Percentiles rank a stretch among this genome's conserved stretches.
These are phyloP conservation scores for Leptosphaerulina australis DNA, from an alignment of 2,329 filamentous ascomycete genomes.

Conservation along the genomic window DNA sequence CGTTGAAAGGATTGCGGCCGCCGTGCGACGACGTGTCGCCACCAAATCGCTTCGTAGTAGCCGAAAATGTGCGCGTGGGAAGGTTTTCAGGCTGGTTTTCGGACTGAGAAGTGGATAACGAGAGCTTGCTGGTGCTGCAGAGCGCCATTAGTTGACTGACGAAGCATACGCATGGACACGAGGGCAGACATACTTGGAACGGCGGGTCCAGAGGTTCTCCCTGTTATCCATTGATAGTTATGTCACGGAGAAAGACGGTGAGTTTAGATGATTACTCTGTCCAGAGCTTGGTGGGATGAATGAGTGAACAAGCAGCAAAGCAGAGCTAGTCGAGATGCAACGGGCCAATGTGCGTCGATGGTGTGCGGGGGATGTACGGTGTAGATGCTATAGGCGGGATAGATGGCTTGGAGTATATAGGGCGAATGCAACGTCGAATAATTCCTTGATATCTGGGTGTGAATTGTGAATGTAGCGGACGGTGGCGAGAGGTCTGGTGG, in stretches of 20 bases:
- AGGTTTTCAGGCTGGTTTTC: conserved; percentile 58
- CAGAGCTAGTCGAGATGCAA: conserved; percentile 17
- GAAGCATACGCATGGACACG: conserved; percentile 24
- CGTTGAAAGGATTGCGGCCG: conserved; percentile 78
- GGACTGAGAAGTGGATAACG: conserved; percentile 75
- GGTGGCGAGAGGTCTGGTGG: conserved; percentile 27
- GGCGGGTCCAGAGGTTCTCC: conserved; percentile 73
- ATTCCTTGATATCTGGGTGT: not conserved
- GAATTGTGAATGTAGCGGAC: conserved; percentile 12
- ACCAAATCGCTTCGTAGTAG: conserved; percentile 76
- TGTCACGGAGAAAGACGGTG: conserved; percentile 15
- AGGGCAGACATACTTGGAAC: conserved; percentile 71
- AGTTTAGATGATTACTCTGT: conserved; percentile 23
- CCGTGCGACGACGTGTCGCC: conserved; percentile 75
- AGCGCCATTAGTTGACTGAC: conserved; percentile 36
- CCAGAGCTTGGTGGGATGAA: conserved; percentile 42
- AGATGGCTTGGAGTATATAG: conserved; percentile 5
- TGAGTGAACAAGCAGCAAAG: conserved; percentile 46
- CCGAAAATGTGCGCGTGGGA: conserved; percentile 66
- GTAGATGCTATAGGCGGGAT: conserved; percentile 1
- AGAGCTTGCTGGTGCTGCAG: conserved; percentile 83
- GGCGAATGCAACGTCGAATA: conserved; percentile 11
- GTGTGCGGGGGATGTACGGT: conserved; percentile 22
- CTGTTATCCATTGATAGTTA: conserved; percentile 50
- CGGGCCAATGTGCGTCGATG: conserved; percentile 16